phyloP scores from a whole-genome alignment of 129 eudicot genomes.

The Ambrosia trifida region DNA sequence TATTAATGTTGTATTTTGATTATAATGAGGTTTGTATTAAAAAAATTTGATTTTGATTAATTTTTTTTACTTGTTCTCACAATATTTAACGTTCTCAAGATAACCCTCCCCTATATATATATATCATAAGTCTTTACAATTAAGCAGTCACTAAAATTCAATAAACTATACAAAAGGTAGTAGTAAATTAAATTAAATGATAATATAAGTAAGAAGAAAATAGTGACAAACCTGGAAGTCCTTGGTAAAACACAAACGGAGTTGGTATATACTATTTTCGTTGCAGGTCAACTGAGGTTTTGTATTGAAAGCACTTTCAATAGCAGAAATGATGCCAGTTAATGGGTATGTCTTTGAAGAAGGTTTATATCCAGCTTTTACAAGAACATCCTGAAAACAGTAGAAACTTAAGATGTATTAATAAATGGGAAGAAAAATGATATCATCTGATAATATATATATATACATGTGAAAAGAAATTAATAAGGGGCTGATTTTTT shows the following conservation, averaged over 20 bases:
- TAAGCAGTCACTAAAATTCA: not conserved
- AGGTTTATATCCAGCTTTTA: conserved; percentile 72
- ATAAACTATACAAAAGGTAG: not conserved
- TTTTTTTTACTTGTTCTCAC: too few relatives aligned
- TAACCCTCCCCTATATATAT: too few relatives aligned
- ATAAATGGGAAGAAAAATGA: too few relatives aligned
- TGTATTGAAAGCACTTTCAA: conserved; percentile 78
- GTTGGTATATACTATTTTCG: conserved; percentile 67
- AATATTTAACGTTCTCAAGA: too few relatives aligned
- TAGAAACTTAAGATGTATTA: not conserved
- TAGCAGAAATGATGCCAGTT: conserved; percentile 70
- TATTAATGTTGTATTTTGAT: too few relatives aligned
- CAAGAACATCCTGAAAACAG: conserved; percentile 54
- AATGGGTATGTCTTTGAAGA: conserved; percentile 81
- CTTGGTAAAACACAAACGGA: conserved; percentile 73
- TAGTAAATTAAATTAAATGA: not conserved
- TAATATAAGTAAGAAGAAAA: conserved; percentile 1
- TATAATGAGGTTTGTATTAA: too few relatives aligned
- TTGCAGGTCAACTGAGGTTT: conserved; percentile 68
- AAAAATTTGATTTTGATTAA: too few relatives aligned
- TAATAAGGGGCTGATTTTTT: too few relatives aligned
- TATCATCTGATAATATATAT: too few relatives aligned
- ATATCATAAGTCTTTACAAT: conserved; percentile 4
- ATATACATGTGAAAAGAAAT: too few relatives aligned
- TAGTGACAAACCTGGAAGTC: conserved; percentile 58